A percentile compares a stretch with the other conserved stretches of the same genome.
Evolutionary conservation across 108 stramenopile genomes (phyloP).

Genomic region (Cylindrotheca fusiformis): DNA sequence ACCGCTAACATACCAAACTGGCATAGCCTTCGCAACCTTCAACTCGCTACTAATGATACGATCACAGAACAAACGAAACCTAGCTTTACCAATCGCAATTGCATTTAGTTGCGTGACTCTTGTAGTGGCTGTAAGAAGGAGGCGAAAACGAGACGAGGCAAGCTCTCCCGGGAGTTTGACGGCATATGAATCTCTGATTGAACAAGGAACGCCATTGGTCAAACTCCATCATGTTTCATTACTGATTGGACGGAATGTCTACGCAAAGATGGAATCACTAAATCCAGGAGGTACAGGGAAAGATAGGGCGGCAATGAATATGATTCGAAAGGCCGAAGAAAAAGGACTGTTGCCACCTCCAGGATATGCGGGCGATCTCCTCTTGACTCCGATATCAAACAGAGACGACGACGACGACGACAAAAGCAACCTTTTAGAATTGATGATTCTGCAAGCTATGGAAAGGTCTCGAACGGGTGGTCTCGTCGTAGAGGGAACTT

Average conservation of each 20-base stretch:
- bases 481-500: constrained; percentile 94
- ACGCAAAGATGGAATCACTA: constrained; percentile 76
- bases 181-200: constrained; percentile 48
- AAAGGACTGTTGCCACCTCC: constrained; percentile 55
- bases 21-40: no score
- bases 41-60: no score
- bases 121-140: not conserved
- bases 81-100: no score
- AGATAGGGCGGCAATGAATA: constrained; percentile 84
- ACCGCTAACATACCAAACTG: no score
- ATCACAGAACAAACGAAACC: no score
- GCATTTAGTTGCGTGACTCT: no score
- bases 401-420: constrained; percentile 24
- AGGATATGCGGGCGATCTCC: constrained; percentile 10
- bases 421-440: constrained; percentile 5
- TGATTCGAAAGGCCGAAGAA: constrained; percentile 80
- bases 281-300: constrained; percentile 95
- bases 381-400: not conserved
- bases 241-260: constrained; percentile 49
- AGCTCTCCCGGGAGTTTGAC: not conserved
- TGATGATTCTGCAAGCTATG: constrained; percentile 35
- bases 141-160: not conserved
- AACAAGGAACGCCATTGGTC: constrained; percentile 40
- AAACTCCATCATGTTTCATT: constrained; percentile 23
- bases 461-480: constrained; percentile 57